These are phyloP conservation scores for Lonicera japonica DNA, from an alignment of 129 eudicot species.

Conservation along the genomic window DNA sequence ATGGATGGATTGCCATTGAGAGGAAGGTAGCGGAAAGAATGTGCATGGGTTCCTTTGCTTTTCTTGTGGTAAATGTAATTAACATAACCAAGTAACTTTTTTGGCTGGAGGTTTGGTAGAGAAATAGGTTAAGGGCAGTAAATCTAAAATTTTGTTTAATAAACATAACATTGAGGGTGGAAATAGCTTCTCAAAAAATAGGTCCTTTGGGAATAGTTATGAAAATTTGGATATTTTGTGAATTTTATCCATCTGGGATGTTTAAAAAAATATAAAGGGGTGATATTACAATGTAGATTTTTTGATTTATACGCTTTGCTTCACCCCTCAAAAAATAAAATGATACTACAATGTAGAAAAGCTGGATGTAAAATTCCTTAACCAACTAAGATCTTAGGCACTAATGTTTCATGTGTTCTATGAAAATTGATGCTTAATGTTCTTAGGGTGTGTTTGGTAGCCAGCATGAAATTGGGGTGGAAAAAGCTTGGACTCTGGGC, in stretches of 20 bases:
- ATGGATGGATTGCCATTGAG: background rate
- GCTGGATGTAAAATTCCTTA: background rate
- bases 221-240: background rate
- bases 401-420: background rate
- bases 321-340: too few relatives aligned
- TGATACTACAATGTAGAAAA: background rate
- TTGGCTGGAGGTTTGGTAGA: background rate
- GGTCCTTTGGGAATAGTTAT: background rate
- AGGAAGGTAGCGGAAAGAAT: background rate
- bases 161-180: background rate
- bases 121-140: background rate
- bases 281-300: too few relatives aligned
- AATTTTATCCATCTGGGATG: background rate
- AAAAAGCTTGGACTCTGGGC: too few relatives aligned
- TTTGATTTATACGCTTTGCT: too few relatives aligned
- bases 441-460: too few relatives aligned
- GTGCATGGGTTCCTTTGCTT: too few relatives aligned
- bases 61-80: too few relatives aligned
- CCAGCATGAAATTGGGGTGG: too few relatives aligned
- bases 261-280: background rate
- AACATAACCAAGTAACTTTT: too few relatives aligned
- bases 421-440: background rate
- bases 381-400: background rate
- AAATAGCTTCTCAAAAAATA: too few relatives aligned
- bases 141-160: too few relatives aligned